Evolutionary conservation across 257 asterid species (phyloP), one percentile per base, ranked within the genome.

Genomic region (Solanum pennellii): DNA sequence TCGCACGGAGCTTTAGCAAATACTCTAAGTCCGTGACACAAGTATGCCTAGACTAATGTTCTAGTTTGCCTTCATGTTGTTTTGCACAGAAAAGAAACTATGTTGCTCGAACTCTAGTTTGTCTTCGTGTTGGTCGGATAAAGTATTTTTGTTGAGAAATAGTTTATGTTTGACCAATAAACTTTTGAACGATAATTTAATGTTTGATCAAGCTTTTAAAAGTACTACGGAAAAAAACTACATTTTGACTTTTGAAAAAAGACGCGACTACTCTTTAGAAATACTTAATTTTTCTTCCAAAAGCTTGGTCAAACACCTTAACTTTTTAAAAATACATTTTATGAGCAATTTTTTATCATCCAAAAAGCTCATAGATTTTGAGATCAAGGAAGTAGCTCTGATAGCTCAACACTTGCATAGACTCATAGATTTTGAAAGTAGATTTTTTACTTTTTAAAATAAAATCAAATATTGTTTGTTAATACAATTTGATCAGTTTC

Each of bases 241-340:
- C 8, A 23, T 23, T 62, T 62, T 62, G 27, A 16, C 29, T 62
- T 56, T 0, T 23, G 1, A 5, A 62, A 62, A 62, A n/a, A n/a
- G 29, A 3, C 3, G 5, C 3, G 0, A n/a, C 0, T 62, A 2
- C 8, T 20, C 65, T 56, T 20, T 6, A 52, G 2, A 56, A 56
- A 20, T 20, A 56, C 0, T 20, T 7, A 0, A 20, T 56, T 3
- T 3, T 56, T 56, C 3, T 8, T 0, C 0, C 12, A 56, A 56
- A 56, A 3, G 12, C 66, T 56, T 56, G 25, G 0, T 0, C 66
- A 0, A 56, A 56, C 66, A 20, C 1, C 0, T 8, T 0, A 20
- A 56, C 25, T 8, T 56, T 7, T 56, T 56, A 0, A 56, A 56
- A 7, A 56, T 56, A 18, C 4, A 0, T 56, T 0, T 56, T 56